phyloP scores from a whole-genome alignment of 2,329 filamentous ascomycete genomes.

The Penicillium capsulatum region DNA sequence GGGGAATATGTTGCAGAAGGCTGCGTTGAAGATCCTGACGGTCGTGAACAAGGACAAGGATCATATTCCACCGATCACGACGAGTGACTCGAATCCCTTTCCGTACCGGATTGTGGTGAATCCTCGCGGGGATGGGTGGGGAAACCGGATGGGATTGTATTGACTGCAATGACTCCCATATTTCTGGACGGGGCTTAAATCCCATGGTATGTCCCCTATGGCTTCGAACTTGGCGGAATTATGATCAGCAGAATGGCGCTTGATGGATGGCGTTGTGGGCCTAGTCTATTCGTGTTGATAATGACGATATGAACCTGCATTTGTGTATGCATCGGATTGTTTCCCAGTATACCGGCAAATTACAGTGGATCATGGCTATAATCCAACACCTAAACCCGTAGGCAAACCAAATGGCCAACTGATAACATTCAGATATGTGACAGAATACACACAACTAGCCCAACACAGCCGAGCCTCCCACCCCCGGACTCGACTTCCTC shows the following conservation, averaged over 20 bases:
- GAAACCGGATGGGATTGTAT: constrained; percentile 72
- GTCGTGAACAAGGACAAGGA: constrained; percentile 86
- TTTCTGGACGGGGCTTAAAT: no score
- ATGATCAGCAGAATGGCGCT: no score
- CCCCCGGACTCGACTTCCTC: constrained; percentile 6
- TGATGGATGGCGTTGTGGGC: no score
- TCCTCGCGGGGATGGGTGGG: constrained; percentile 74
- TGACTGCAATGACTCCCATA: constrained; percentile 42
- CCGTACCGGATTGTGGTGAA: constrained; percentile 91
- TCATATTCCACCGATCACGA: constrained; percentile 95
- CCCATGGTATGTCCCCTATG: no score
- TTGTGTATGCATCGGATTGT: no score
- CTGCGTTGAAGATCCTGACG: constrained; percentile 83
- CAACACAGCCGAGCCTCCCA: not conserved
- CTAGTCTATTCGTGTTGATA: no score
- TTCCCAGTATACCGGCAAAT: no score
- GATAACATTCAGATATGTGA: constrained; percentile 11
- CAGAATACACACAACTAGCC: constrained; percentile 8
- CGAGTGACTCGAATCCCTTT: constrained; percentile 86
- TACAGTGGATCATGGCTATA: no score
- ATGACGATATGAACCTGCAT: no score
- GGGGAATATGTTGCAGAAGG: constrained; percentile 81
- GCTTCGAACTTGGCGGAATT: not conserved
- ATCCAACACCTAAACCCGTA: no score
- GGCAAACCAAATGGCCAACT: constrained; percentile 1